These are phyloP conservation scores for Inga leiocalycina DNA, from an alignment of 306 rosid genomes.

Conservation along the genomic window DNA sequence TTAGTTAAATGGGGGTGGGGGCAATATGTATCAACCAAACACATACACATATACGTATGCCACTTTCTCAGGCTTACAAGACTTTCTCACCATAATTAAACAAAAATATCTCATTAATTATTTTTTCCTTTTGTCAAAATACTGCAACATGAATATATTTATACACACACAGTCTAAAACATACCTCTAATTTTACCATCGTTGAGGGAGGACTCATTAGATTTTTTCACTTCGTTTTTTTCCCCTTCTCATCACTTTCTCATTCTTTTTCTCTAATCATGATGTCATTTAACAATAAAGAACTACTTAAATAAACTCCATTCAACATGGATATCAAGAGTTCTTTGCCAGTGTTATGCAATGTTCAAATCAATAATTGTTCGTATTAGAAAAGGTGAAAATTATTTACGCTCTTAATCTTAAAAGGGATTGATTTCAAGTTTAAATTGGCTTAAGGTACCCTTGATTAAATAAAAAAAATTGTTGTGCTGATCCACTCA, in stretches of 20 bases:
- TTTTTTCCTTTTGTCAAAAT: constrained; percentile 6
- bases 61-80: not conserved
- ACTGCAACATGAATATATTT: not conserved
- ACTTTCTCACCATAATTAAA: not conserved
- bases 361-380: not conserved
- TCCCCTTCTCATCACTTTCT: too few relatives aligned
- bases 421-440: too few relatives aligned
- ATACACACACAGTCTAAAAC: not conserved
- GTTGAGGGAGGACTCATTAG: not conserved
- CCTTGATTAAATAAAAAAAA: too few relatives aligned
- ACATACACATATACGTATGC: constrained; percentile 5
- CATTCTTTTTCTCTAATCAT: not conserved
- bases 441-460: too few relatives aligned
- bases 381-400: too few relatives aligned
- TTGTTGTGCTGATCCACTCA: constrained; percentile 34
- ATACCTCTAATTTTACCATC: constrained; percentile 4
- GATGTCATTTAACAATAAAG: constrained; percentile 7
- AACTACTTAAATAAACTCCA: not conserved
- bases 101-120: not conserved
- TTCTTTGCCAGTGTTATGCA: not conserved
- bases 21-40: constrained; percentile 31
- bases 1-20: constrained; percentile 29
- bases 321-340: constrained; percentile 8
- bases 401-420: too few relatives aligned
- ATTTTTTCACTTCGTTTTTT: not conserved